Evolutionary conservation across 768 basidiomycete genomes (phyloP), one percentile per base, ranked within the genome.

Genomic region (Ramaria sp.): DNA sequence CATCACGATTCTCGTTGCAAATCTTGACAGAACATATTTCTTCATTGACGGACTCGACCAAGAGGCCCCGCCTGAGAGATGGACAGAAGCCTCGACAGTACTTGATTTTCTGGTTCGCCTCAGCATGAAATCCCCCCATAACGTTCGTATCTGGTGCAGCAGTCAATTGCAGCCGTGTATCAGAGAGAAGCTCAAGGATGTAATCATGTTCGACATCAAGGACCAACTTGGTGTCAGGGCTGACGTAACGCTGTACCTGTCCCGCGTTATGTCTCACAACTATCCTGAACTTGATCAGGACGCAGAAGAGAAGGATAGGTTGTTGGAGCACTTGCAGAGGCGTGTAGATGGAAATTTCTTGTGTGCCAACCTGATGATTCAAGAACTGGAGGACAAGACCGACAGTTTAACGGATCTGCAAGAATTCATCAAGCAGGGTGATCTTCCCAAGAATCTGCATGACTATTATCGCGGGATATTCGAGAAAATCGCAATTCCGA

Each of bases 11-110:
- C 59, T 68, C 47, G 56, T 64, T 6, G n/a, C 33, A 7, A 42
- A 34, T 20, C 58, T 60, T 12, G 17, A 55, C 19, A 47, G 38
- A 9, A 54, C 62, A 0, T 66, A 61, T 39, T 66, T 69, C 57
- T 51, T 68, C 37, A 17, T 69, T 7, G 68, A 69, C 30, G 68
- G 67, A 24, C 62, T 69, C 24, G 68, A 69, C 53, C 66, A 69
- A 50, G 67, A 63, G 19, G 54, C 54, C 2, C 41, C 22, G n/a
- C 48, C 46, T 22, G 13, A 22, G 30, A 57, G 61, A 19, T 66
- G 64, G 63, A 37, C 34, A 10, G 67, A 65, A 33, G 60, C 61
- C 1, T 41, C 30, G 7, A 30, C 57, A 1, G 53, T 59, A 6
- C 57, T 67, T 11, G 45, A 55, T 6, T 62, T 66, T 45, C 47